Percentiles rank a stretch among this genome's conserved stretches.
Evolutionary conservation across 1,284 basidiomycete species (phyloP).

Genomic region (Leccinum pallidistipes): DNA sequence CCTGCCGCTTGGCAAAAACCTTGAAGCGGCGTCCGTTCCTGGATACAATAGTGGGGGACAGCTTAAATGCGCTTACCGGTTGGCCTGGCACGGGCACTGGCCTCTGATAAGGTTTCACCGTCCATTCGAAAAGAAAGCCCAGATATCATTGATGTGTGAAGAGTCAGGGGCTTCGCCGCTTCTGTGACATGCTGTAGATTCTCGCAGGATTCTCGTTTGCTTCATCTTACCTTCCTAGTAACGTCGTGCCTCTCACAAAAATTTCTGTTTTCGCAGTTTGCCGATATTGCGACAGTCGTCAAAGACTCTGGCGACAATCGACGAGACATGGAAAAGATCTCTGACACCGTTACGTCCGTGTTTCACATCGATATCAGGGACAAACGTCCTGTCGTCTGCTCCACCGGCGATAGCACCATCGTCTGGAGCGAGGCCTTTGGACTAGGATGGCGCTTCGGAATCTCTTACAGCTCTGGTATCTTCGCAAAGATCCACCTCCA

Average conservation of each 20-base stretch:
- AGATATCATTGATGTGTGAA: not conserved
- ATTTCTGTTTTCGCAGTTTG: not conserved
- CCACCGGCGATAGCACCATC: conserved; percentile 4
- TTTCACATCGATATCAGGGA: conserved; percentile 29
- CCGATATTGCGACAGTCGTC: not conserved
- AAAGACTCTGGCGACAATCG: not conserved
- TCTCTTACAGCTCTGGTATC: conserved; percentile 25
- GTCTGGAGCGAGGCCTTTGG: conserved; percentile 33
- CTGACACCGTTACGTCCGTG: conserved; percentile 28
- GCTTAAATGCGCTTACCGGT: not conserved
- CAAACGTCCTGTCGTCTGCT: conserved; percentile 19
- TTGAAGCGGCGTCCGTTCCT: not conserved
- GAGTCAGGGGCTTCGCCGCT: not conserved
- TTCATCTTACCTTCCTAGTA: not conserved
- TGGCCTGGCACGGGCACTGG: not conserved
- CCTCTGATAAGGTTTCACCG: not conserved
- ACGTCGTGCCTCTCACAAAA: not conserved
- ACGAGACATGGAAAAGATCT: conserved; percentile 27
- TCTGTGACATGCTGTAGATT: conserved; percentile 13
- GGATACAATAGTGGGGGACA: not conserved
- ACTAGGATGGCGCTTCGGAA: conserved; percentile 31
- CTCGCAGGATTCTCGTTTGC: not conserved
- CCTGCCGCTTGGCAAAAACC: not conserved
- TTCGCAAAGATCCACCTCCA: conserved; percentile 24
- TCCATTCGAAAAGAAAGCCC: not conserved